Conservation (phyloP, 2,329 filamentous ascomycete species). For the Xylariaceae sp. region DNA sequence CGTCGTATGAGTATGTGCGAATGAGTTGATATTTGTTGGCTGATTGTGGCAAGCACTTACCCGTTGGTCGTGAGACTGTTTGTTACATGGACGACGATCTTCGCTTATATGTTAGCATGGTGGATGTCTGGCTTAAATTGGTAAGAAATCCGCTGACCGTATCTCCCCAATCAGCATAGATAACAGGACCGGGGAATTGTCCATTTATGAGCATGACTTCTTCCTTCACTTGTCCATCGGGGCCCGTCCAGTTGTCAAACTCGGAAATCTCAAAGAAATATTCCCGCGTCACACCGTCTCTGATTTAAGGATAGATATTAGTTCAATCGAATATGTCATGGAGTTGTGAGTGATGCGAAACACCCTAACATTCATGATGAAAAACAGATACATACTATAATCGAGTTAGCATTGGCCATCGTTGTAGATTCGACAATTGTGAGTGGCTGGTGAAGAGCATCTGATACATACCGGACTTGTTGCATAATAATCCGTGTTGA, state of each 20-base stretch:
- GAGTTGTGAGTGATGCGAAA: no score
- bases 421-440: no score
- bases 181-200: conserved; percentile 62
- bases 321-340: no score
- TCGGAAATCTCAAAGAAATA: conserved; percentile 12
- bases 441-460: no score
- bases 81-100: conserved; percentile 61
- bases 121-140: no score
- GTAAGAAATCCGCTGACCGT: conserved; percentile 19
- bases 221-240: conserved; percentile 13
- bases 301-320: not conserved
- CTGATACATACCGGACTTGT: no score
- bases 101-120: not conserved
- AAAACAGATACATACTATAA: no score
- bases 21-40: conserved; percentile 37
- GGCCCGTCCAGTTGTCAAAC: conserved; percentile 7
- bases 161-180: conserved; percentile 63
- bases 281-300: conserved; percentile 2
- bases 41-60: conserved; percentile 49
- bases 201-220: conserved; percentile 59
- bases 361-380: no score
- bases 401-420: no score
- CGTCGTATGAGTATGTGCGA: conserved; percentile 41
- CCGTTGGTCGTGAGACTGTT: conserved; percentile 58
- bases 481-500: conserved; percentile 15